phyloP scores from a whole-genome alignment of 441 rosid species.

The Raphanus hybrid region DNA sequence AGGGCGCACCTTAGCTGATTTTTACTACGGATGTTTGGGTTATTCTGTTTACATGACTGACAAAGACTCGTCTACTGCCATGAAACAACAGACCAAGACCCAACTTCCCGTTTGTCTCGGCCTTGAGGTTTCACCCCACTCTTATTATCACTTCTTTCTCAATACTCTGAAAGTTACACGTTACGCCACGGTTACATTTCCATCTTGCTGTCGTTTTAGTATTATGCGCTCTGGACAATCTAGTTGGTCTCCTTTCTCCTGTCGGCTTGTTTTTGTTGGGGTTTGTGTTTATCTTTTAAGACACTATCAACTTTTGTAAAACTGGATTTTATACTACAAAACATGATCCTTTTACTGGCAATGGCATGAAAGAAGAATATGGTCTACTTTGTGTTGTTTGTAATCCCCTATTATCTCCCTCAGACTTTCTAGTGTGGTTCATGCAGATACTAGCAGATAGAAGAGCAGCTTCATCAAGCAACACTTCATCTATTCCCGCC shows the following conservation, averaged over 20 bases:
- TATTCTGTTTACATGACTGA: slow-evolving; percentile 53
- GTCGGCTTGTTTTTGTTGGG: slow-evolving; percentile 2
- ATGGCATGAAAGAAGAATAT: neutral
- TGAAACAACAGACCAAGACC: slow-evolving; percentile 46
- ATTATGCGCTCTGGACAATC: slow-evolving; percentile 14
- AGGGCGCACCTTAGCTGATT: slow-evolving; percentile 49
- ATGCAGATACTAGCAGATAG: slow-evolving; percentile 62
- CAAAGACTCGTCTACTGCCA: slow-evolving; percentile 43
- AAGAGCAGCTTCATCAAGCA: slow-evolving; percentile 39
- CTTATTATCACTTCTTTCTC: neutral
- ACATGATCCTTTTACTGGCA: neutral
- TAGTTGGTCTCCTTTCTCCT: neutral
- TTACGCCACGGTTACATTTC: neutral
- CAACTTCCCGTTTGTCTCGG: slow-evolving; percentile 71
- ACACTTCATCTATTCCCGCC: slow-evolving; percentile 53
- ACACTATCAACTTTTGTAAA: slow-evolving; percentile 5
- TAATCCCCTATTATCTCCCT: neutral
- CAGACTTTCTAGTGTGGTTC: slow-evolving; percentile 19
- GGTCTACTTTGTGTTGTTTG: slow-evolving; percentile 13
- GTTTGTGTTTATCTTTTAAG: neutral
- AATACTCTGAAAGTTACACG: neutral
- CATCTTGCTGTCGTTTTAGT: neutral
- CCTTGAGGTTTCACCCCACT: slow-evolving; percentile 52
- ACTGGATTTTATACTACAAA: neutral
- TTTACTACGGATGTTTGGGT: slow-evolving; percentile 74